phyloP scores from a whole-genome alignment of 371 early-diverging fungal genomes.

The Actinomortierella ambigua region DNA sequence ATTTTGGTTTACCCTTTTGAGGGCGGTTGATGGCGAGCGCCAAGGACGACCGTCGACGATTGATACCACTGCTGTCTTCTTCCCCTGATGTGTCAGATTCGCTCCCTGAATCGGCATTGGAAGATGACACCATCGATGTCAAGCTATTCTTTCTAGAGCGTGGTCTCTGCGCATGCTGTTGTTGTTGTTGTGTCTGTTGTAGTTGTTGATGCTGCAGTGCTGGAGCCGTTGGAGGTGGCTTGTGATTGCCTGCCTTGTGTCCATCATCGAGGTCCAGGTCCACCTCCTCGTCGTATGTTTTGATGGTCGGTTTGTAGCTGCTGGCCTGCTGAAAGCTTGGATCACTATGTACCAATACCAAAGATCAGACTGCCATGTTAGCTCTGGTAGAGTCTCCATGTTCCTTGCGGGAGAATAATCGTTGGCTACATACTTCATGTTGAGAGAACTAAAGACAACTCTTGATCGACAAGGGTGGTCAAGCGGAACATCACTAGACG shows the following conservation, averaged over 20 bases:
- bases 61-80: constrained; percentile 17
- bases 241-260: constrained; percentile 6
- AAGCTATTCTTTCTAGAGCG: constrained; percentile 29
- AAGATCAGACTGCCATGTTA: no score
- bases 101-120: constrained; percentile 33
- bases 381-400: no score
- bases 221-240: not conserved
- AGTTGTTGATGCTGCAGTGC: not conserved
- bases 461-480: constrained; percentile 59
- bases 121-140: constrained; percentile 25
- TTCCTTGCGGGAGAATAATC: no score
- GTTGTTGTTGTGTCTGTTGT: constrained; percentile 10
- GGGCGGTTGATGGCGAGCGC: constrained; percentile 31
- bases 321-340: no score
- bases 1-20: constrained; percentile 23
- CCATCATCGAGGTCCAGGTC: constrained; percentile 61
- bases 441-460: constrained; percentile 38
- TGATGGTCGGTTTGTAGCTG: constrained; percentile 62
- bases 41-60: constrained; percentile 26
- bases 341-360: no score
- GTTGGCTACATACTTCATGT: constrained; percentile 8
- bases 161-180: constrained; percentile 6
- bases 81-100: constrained; percentile 28
- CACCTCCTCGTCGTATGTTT: constrained; percentile 74
- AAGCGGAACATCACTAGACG: constrained; percentile 57